Percentiles rank a stretch among this genome's conserved stretches.
Evolutionary conservation across 139 green algal genomes (phyloP).

Genomic region (Chlorella vulgaris): DNA sequence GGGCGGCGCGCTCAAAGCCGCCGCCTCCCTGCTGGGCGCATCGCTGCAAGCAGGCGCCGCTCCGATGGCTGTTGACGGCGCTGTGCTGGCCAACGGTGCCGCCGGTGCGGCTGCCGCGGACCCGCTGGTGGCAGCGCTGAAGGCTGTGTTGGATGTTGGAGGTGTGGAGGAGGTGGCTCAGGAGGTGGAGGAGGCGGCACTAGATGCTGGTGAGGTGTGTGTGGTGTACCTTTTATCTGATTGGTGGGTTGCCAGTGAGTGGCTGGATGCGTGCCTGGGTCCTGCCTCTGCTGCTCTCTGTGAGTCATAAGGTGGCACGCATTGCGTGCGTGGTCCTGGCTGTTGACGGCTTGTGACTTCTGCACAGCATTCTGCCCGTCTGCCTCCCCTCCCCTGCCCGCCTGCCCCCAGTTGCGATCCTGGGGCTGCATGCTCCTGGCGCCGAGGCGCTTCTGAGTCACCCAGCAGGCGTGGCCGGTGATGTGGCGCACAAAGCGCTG

Average conservation of each 20-base stretch:
- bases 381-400: background rate
- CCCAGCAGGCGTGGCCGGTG: background rate
- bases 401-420: conserved; percentile 7
- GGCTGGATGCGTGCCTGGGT: no score
- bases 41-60: background rate
- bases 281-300: no score
- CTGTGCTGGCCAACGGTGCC: background rate
- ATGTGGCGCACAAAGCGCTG: conserved; percentile 10
- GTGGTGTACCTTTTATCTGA: background rate
- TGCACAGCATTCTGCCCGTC: background rate
- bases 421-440: background rate
- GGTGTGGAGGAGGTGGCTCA: background rate
- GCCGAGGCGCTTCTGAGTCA: background rate
- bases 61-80: conserved; percentile 11
- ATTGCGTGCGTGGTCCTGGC: no score
- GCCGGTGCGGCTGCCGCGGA: background rate
- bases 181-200: conserved; percentile 16
- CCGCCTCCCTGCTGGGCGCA: background rate
- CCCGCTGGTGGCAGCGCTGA: conserved; percentile 25
- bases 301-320: no score
- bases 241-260: background rate
- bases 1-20: conserved; percentile 15
- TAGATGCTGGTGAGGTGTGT: conserved; percentile 24
- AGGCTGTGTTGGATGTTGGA: conserved; percentile 30
- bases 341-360: no score